Conservation (phyloP, 2,329 filamentous ascomycete species). For the Monosporascus ibericus region DNA sequence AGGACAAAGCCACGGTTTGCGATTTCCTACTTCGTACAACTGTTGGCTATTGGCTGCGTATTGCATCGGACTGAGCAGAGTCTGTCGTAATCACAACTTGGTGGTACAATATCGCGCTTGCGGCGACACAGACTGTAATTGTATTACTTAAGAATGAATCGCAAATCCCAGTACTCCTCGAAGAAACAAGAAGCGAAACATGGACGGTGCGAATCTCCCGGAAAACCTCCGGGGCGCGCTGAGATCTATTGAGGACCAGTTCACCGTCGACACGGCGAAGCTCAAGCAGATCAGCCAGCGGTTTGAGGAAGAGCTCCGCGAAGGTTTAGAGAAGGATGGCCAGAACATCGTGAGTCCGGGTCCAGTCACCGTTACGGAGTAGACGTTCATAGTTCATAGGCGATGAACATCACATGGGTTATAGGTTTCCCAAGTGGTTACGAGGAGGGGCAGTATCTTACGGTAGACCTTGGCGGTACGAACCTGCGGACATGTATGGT, state of each 20-base stretch:
- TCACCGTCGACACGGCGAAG: slow-evolving; percentile 57
- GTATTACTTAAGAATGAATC: too few species aligned
- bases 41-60: too few species aligned
- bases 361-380: background rate
- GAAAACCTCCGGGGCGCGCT: too few species aligned
- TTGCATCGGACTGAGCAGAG: too few species aligned
- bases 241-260: slow-evolving; percentile 47
- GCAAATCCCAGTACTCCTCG: too few species aligned
- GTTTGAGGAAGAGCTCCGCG: slow-evolving; percentile 2
- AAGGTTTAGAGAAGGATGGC: slow-evolving; percentile 5
- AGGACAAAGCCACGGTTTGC: too few species aligned
- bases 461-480: slow-evolving; percentile 67
- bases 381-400: background rate
- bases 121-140: too few species aligned
- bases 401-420: slow-evolving; percentile 5
- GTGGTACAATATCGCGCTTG: too few species aligned
- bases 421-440: slow-evolving; percentile 1
- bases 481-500: slow-evolving; percentile 69
- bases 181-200: too few species aligned
- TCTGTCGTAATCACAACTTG: too few species aligned
- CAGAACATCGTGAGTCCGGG: slow-evolving; percentile 9
- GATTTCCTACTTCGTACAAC: too few species aligned
- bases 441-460: slow-evolving; percentile 60
- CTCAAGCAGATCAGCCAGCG: slow-evolving; percentile 64
- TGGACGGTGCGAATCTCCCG: too few species aligned